Evolutionary conservation across 257 asterid genomes (phyloP).

Genomic region (Primulina eburnea): DNA sequence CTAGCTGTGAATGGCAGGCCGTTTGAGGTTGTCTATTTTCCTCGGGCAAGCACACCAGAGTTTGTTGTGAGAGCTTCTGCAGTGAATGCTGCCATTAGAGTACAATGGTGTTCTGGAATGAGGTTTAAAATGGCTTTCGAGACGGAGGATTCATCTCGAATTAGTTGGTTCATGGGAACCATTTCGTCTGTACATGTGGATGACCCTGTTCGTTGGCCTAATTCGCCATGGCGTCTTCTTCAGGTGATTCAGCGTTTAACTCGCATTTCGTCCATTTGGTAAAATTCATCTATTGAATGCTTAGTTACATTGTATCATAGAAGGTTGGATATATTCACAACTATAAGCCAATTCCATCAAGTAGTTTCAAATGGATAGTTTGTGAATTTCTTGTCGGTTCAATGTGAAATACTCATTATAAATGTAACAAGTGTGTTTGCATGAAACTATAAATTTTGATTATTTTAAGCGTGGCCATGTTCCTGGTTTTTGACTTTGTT

Average conservation of each 20-base stretch:
- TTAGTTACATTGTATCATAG: neutral
- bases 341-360: neutral
- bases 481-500: neutral
- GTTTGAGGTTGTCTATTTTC: constrained; percentile 67
- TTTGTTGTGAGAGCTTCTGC: constrained; percentile 65
- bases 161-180: constrained; percentile 89
- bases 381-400: neutral
- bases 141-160: constrained; percentile 77
- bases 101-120: constrained; percentile 71
- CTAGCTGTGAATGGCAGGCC: constrained; percentile 54
- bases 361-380: neutral
- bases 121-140: constrained; percentile 86
- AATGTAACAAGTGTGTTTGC: neutral
- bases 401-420: neutral
- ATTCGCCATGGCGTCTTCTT: constrained; percentile 87
- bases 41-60: constrained; percentile 73
- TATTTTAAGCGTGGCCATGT: no score
- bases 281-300: neutral
- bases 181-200: constrained; percentile 57
- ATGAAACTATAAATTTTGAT: neutral
- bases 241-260: constrained; percentile 35
- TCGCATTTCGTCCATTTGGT: neutral
- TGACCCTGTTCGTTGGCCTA: constrained; percentile 71
- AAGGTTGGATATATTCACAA: no score
- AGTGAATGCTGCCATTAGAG: constrained; percentile 57